Evolutionary conservation across 2,329 filamentous ascomycete species (phyloP), one percentile per base, ranked within the genome.

Genomic region (Peltaster fructicola): DNA sequence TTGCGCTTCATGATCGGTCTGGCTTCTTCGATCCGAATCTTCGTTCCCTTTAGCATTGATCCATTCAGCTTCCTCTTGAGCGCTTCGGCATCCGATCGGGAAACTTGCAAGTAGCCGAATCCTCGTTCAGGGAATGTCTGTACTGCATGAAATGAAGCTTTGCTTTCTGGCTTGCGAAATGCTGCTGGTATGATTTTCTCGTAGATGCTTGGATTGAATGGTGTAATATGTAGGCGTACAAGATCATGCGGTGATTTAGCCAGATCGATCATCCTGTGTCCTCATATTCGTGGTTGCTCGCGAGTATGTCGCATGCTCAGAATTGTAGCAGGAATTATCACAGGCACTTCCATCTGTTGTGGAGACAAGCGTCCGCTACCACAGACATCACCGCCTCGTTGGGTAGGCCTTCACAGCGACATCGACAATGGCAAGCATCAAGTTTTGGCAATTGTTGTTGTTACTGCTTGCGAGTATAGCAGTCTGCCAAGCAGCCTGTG

Each of bases 21-120:
- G 5, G 88, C 88, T 35, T 74, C 71, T 40, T 93, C 80, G 30
- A 98, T 68, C 30, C 70, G 70, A 40, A 95, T 68, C 52, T 92
- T 95, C 31, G 63, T 62, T 6, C 88, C 88, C 46, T 76, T 88
- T 29, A 98, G 55, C 13, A 79, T 75, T 2, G 75, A 68, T 15
- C 85, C 85, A 58, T 92, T 78, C 24, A 95, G 63, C 56, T 88
- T 95, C 55, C 76, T 85, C 56, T 73, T 81, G 26, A 95, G 54
- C 51, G 82, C 91, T n/a, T 85, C 76, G 7, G 85, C 88, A 36
- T 91, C 82, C 52, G 69, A 67, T 3, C 49, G 54, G 1, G 84
- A 84, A 17, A 98, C 54, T 22, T 90, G 82, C 31, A 95, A 61
- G 54, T 78, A 98, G 28, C 85, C 88, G 68, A 81, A 98, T 26